phyloP scores from a whole-genome alignment of 208 protist genomes.

The Wallacemonas sp. region DNA sequence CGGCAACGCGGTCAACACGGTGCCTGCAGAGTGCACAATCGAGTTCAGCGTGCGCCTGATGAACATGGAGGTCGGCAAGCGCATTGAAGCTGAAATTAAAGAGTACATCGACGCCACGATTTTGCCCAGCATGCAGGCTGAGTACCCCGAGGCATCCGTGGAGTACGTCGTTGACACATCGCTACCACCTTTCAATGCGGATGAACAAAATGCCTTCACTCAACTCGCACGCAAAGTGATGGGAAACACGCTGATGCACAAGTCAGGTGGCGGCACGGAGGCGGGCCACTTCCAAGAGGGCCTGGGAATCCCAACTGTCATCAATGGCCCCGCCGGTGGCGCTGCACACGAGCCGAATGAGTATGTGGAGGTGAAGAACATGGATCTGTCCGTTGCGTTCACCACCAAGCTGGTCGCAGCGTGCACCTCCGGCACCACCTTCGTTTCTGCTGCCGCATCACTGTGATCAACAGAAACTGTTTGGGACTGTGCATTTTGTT shows the following conservation, averaged over 20 bases:
- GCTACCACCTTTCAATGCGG: constrained; percentile 31
- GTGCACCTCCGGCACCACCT: background rate
- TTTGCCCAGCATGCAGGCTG: constrained; percentile 36
- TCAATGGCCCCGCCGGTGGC: constrained; percentile 50
- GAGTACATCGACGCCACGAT: constrained; percentile 30
- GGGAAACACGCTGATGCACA: constrained; percentile 17
- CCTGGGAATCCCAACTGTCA: constrained; percentile 44
- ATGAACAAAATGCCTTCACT: constrained; percentile 39
- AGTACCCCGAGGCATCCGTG: constrained; percentile 38
- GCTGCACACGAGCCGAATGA: constrained; percentile 66
- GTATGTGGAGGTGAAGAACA: constrained; percentile 37
- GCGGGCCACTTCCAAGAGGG: constrained; percentile 50
- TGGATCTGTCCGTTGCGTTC: constrained; percentile 33
- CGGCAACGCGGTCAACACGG: constrained; percentile 50
- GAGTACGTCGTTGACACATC: background rate
- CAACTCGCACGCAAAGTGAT: constrained; percentile 23
- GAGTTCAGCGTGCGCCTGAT: constrained; percentile 39
- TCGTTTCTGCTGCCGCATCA: background rate
- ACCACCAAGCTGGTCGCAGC: constrained; percentile 31
- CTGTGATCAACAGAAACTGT: too few relatives aligned
- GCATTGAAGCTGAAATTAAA: constrained; percentile 30
- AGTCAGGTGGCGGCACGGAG: constrained; percentile 44
- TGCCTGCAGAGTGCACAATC: constrained; percentile 50
- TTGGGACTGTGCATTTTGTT: too few relatives aligned
- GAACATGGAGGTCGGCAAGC: constrained; percentile 17